A percentile compares a stretch with the other conserved stretches of the same genome.
Conservation (phyloP, 2,329 filamentous ascomycete species). For the Claviceps africana region DNA sequence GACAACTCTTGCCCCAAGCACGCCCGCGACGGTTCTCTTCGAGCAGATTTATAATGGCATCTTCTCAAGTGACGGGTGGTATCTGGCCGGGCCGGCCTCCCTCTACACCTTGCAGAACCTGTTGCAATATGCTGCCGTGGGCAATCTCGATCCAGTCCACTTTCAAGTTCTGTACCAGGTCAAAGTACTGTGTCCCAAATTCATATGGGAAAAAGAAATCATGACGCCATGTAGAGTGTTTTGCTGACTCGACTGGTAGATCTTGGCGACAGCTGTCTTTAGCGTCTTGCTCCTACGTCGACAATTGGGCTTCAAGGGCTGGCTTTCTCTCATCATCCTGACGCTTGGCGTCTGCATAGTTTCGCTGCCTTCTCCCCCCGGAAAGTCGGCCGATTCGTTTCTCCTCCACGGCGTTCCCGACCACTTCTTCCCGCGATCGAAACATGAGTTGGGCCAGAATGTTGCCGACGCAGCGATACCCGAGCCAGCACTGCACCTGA, state of each 20-base stretch:
- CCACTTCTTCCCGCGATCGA: constrained; percentile 62
- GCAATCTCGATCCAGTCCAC: constrained; percentile 80
- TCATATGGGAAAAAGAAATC: background rate
- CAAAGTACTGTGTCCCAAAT: constrained; percentile 39
- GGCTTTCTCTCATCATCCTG: constrained; percentile 66
- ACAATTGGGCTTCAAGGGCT: constrained; percentile 57
- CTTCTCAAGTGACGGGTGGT: constrained; percentile 88
- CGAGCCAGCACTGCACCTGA: constrained; percentile 14
- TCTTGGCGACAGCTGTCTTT: constrained; percentile 79
- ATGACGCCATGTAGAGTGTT: background rate
- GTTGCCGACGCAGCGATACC: constrained; percentile 11
- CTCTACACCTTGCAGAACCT: constrained; percentile 88
- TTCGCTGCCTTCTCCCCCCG: constrained; percentile 53
- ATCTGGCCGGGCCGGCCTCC: constrained; percentile 74
- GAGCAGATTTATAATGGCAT: constrained; percentile 66
- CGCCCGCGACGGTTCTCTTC: constrained; percentile 67
- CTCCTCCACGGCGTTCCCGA: constrained; percentile 49
- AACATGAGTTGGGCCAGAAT: constrained; percentile 58
- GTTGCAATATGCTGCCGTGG: constrained; percentile 83
- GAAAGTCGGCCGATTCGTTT: constrained; percentile 40
- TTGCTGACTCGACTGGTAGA: constrained; percentile 26
- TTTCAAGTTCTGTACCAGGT: constrained; percentile 91
- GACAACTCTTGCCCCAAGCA: constrained; percentile 59
- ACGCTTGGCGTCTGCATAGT: constrained; percentile 75
- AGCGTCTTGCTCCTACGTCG: constrained; percentile 65